A percentile compares a stretch with the other conserved stretches of the same genome.
Conservation (phyloP, 257 asterid genomes). For the Catharanthus roseus region DNA sequence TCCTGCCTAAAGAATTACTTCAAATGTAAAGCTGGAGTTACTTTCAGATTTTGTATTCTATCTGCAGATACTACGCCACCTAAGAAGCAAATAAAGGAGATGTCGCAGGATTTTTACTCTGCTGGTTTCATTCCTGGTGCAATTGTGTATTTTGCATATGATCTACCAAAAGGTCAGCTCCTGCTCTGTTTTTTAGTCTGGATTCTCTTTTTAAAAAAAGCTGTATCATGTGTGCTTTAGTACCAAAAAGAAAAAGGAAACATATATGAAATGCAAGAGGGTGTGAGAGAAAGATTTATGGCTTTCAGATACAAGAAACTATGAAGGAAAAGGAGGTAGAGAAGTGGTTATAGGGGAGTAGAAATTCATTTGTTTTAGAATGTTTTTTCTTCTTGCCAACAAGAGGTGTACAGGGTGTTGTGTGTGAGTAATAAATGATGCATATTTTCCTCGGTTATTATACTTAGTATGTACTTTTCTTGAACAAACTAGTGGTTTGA, state of each 20-base stretch:
- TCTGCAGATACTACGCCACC: slow-evolving; percentile 90
- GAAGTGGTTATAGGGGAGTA: not conserved
- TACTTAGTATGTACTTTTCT: not conserved
- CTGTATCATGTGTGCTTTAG: too few species aligned
- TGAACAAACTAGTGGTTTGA: not conserved
- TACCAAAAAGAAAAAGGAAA: too few species aligned
- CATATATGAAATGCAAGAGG: not conserved
- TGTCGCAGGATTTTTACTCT: slow-evolving; percentile 68
- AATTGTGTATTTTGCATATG: slow-evolving; percentile 72
- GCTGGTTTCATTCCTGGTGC: slow-evolving; percentile 95
- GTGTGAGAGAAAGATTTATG: not conserved
- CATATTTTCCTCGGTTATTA: not conserved
- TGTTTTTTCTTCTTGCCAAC: not conserved
- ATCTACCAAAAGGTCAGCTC: slow-evolving; percentile 55
- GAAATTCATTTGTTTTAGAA: not conserved
- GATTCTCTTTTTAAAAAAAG: not conserved
- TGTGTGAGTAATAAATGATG: not conserved
- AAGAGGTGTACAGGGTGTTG: not conserved
- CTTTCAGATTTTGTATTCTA: slow-evolving; percentile 9
- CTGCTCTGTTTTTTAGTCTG: not conserved
- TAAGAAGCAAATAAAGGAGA: slow-evolving; percentile 70
- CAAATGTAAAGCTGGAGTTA: slow-evolving; percentile 10
- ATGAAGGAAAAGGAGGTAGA: not conserved
- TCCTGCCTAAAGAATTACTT: not conserved
- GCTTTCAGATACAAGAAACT: not conserved